Conservation (phyloP, 352 stramenopile species). For the Phytophthora pluvialis region DNA sequence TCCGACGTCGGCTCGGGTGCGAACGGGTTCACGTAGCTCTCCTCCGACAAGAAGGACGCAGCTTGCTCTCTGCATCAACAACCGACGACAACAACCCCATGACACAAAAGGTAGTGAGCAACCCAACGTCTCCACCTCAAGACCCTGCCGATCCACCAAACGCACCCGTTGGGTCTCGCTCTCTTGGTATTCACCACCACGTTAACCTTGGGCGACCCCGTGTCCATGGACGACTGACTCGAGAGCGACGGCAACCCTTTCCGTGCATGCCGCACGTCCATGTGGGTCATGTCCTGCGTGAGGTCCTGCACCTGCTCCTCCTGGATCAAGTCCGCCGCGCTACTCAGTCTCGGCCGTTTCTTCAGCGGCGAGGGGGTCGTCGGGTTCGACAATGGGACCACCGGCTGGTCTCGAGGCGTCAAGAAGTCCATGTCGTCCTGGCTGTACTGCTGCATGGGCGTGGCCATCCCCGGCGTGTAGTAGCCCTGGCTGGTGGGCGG, state of each 20-base stretch:
- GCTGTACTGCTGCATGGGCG: slow-evolving; percentile 76
- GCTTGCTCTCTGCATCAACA: slow-evolving; percentile 35
- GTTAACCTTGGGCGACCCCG: slow-evolving; percentile 38
- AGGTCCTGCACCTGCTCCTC: slow-evolving; percentile 76
- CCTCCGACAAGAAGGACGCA: slow-evolving; percentile 32
- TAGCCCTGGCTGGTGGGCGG: slow-evolving; percentile 44
- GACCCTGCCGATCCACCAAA: neutral
- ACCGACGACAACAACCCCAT: slow-evolving; percentile 17
- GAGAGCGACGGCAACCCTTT: slow-evolving; percentile 54
- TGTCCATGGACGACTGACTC: slow-evolving; percentile 57
- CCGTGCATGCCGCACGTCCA: slow-evolving; percentile 55
- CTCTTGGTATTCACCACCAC: slow-evolving; percentile 40
- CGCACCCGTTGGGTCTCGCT: slow-evolving; percentile 38
- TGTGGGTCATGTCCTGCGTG: slow-evolving; percentile 79
- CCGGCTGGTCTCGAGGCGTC: slow-evolving; percentile 82
- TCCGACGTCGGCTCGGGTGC: slow-evolving; percentile 59
- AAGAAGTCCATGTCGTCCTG: slow-evolving; percentile 89
- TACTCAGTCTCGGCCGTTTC: slow-evolving; percentile 63
- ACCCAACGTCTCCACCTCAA: neutral
- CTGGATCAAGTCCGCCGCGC: slow-evolving; percentile 44
- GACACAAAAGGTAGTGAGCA: slow-evolving; percentile 15
- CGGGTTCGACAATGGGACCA: slow-evolving; percentile 82
- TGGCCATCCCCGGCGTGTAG: slow-evolving; percentile 34
- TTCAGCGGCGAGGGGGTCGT: slow-evolving; percentile 85
- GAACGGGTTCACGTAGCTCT: slow-evolving; percentile 78